Evolutionary conservation across 2,329 filamentous ascomycete species (phyloP), one percentile per base, ranked within the genome.

Genomic region (Aspergillus fumigatiaffinis): DNA sequence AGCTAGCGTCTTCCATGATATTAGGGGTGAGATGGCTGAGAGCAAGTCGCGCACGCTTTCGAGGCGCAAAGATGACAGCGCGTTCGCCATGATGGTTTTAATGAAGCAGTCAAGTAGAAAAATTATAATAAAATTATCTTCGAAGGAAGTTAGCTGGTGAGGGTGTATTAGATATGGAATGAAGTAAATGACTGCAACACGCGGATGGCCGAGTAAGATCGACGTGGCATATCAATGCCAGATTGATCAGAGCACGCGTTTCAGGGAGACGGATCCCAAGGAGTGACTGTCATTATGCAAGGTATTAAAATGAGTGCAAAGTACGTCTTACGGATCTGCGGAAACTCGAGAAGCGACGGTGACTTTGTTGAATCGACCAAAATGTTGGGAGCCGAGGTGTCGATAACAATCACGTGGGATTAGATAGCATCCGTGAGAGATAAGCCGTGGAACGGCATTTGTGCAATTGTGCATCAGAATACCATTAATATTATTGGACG

Each of bases 1-100:
- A 2, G 73, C 72, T 5, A 76, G 57, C 6, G 68, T 64, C 51
- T 66, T 71, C 74, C 73, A 76, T 9, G 71, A 70, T 7, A 64
- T 57, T 26, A 72, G 56, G 20, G 68, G 59, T 14, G 62, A 60
- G 32, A 63, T 46, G 14, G 53, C 47, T 23, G 65, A 62, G 20
- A 66, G 32, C 21, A 68, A 48, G 8, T 68, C 66, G 53, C 62
- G 64, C 55, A 68, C 52, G 29, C 52, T 65, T 50, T 70, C 68
- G n/a, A 61, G 23, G 29, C 51, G 55, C n/a, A 68, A 44, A 7
- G 60, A 48, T 10, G 54, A 35, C 23, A 53, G 51, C 10, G 63
- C 51, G 14, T 47, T 50, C 10, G 49, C 61, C 60, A 63, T 66
- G 52, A 32, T 53, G 10, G 20, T 1, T 17, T 26, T 14, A 17